Conservation (phyloP, 1,284 basidiomycete species). For the Puccinia coronata region DNA sequence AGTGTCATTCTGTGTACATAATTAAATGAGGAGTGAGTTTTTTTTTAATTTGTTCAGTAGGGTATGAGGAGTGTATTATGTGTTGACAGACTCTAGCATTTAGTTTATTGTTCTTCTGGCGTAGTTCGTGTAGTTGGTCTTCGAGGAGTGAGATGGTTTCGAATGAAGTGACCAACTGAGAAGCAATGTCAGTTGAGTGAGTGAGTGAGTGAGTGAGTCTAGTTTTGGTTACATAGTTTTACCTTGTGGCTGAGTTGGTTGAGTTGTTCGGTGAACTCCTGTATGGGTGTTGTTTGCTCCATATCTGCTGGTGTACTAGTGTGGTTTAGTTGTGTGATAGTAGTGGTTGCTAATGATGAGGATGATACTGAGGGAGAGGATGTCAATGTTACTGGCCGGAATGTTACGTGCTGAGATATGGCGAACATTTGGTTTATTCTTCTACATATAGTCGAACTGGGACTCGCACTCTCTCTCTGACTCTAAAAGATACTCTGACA, state of each 20-base stretch:
- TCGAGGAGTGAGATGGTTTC: constrained; percentile 89
- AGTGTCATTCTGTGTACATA: constrained; percentile 64
- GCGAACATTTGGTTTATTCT: no score
- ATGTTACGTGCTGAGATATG: no score
- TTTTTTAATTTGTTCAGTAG: no score
- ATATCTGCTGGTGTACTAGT: not conserved
- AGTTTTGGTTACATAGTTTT: no score
- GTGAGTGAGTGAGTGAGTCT: not conserved
- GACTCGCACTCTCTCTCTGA: no score
- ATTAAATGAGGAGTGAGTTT: constrained; percentile 24
- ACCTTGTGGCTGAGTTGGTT: constrained; percentile 22
- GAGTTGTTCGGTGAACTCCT: constrained; percentile 10
- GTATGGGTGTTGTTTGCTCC: not conserved
- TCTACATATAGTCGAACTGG: no score
- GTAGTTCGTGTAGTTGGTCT: constrained; percentile 73
- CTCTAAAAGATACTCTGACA: no score
- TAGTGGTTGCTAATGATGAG: not conserved
- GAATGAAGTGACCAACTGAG: constrained; percentile 87
- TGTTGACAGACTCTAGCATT: constrained; percentile 56
- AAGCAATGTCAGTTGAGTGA: constrained; percentile 62
- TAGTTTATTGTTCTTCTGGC: constrained; percentile 59
- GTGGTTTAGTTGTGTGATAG: not conserved
- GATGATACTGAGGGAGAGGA: not conserved
- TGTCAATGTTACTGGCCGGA: not conserved
- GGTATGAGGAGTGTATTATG: not conserved